A percentile compares a stretch with the other conserved stretches of the same genome.
Conservation (phyloP, 73 alveolate genomes). For the Paramecium sonneborni region DNA sequence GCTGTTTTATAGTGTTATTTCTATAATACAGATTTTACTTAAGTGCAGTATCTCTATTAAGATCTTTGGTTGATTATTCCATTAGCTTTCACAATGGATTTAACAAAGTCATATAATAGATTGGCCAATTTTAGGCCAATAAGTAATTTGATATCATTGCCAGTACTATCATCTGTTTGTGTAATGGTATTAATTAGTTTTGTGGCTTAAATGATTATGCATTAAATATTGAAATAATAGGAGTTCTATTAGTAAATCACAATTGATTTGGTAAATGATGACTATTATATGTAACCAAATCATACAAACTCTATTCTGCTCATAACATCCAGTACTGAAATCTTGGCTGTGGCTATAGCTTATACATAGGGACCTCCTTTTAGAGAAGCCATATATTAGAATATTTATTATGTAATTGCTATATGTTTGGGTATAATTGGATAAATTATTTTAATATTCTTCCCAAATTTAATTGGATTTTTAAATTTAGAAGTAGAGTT, state of each 20-base stretch:
- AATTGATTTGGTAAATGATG: not conserved
- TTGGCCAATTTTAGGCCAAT: slow-evolving; percentile 48
- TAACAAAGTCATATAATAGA: slow-evolving; percentile 76
- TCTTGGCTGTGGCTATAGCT: slow-evolving; percentile 38
- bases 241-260: not conserved
- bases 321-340: not conserved
- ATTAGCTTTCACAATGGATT: slow-evolving; percentile 83
- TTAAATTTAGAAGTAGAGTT: not conserved
- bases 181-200: not conserved
- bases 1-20: slow-evolving; percentile 79
- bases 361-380: slow-evolving; percentile 55
- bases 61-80: slow-evolving; percentile 90
- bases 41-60: slow-evolving; percentile 84
- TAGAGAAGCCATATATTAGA: not conserved
- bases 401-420: not conserved
- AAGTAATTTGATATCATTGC: slow-evolving; percentile 32
- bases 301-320: not conserved
- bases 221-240: not conserved
- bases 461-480: not conserved
- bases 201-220: not conserved
- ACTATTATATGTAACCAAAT: not conserved
- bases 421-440: not conserved
- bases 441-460: not conserved
- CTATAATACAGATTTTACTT: slow-evolving; percentile 77
- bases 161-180: slow-evolving; percentile 15